A percentile compares a stretch with the other conserved stretches of the same genome.
Evolutionary conservation across 2,329 filamentous ascomycete genomes (phyloP).

Genomic region (Pezicula neosporulosa): DNA sequence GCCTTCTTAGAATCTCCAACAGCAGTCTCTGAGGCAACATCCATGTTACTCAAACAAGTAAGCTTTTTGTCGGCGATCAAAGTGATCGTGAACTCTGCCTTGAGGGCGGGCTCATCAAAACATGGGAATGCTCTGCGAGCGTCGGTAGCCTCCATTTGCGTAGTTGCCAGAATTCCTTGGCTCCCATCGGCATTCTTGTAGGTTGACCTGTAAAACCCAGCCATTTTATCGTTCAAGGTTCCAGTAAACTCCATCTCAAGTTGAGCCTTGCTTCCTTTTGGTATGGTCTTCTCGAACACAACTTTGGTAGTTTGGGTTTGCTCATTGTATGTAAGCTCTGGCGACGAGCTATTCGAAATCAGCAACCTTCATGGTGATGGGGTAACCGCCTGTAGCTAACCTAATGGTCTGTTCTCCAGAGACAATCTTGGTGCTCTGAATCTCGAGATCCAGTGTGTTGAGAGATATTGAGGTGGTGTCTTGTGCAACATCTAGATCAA

Average conservation of each 20-base stretch:
- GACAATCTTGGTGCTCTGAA: constrained; percentile 69
- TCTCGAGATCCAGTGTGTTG: constrained; percentile 83
- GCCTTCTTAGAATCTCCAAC: constrained; percentile 72
- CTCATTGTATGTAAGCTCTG: constrained; percentile 70
- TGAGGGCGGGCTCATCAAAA: constrained; percentile 93
- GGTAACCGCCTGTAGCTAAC: constrained; percentile 24
- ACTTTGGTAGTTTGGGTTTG: constrained; percentile 79
- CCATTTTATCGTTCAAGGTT: constrained; percentile 89
- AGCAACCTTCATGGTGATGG: constrained; percentile 13
- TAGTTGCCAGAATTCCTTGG: constrained; percentile 79
- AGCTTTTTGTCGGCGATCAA: constrained; percentile 85
- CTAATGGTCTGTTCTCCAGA: constrained; percentile 52
- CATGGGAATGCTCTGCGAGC: constrained; percentile 90
- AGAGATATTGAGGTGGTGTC: constrained; percentile 83
- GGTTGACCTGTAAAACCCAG: constrained; percentile 93
- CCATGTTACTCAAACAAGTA: constrained; percentile 97
- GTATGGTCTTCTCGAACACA: constrained; percentile 69
- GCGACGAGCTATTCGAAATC: constrained; percentile 52
- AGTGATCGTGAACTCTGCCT: constrained; percentile 89
- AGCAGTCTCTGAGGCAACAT: constrained; percentile 76
- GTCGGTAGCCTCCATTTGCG: constrained; percentile 96
- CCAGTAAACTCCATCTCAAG: constrained; percentile 77
- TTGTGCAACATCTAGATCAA: constrained; percentile 83
- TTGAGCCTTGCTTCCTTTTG: constrained; percentile 73
- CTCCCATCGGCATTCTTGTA: constrained; percentile 81